Base-by-base conservation (phyloP, 257 asterid species). In the Gardenia jasminoides region DNA sequence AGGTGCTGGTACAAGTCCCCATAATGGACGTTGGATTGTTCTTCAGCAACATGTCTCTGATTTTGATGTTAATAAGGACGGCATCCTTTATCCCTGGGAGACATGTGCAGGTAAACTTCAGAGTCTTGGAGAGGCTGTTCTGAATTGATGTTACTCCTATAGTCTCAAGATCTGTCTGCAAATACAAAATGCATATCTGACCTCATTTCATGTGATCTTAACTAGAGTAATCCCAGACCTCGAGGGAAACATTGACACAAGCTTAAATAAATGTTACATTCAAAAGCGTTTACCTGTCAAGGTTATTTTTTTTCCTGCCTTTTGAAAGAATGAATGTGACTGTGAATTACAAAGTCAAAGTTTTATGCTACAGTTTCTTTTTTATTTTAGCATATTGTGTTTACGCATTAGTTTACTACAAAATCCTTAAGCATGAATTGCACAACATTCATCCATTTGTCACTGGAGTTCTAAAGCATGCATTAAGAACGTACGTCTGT, bases 1-100 rank as follows among this genome's bases (percentile, higher is more conserved):
- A 2, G 56, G 56, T 12, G 19, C 56, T 50, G 56, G 19, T 50
- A 50, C 56, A 50, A 19, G 56, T 50, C 56, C 19, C 16, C 19
- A 4, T 11, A 50, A 1, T 76, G 5, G 85, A 1, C 83, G 86
- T 75, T n/a, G 90, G 86, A 93, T 92, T 79, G 94, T 89, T 9
- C 83, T 92, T 85, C 97, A 92, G 84, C 97, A 92, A 50, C 56
- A 50, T 50, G 13, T 50, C 56, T 13, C 56, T 1, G 56, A 2
- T 13, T 50, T 50, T 12, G 77, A 92, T 79, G 92, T 86, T 80
- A 91, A 91, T 71, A 78, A 85, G 33, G 78, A 92, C 66, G 97
- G 97, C 20, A 88, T 92, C 72, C 79, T 92, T 39, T 92, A 92
- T 76, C 97, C 96, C 4, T 90, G 93, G 91, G 90, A 85, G 75